Conservation (phyloP, 192 early-diverging fungal genomes). For the Coemansia sp. region DNA sequence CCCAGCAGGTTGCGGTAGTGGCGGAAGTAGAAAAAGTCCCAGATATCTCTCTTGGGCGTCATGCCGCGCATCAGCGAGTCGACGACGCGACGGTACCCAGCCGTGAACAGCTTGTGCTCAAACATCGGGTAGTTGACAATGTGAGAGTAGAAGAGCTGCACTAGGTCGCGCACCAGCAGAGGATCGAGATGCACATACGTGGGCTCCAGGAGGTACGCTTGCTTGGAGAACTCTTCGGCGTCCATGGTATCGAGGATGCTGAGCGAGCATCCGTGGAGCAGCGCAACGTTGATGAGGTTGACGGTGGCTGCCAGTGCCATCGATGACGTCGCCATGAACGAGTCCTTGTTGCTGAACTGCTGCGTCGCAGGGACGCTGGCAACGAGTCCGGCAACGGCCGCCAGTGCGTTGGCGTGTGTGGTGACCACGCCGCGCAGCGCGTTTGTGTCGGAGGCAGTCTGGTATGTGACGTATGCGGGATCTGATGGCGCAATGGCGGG, state of each 20-base stretch:
- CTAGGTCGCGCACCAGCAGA: slow-evolving; percentile 31
- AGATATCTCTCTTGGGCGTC: slow-evolving; percentile 29
- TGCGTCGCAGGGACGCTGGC: slow-evolving; percentile 28
- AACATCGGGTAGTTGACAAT: slow-evolving; percentile 41
- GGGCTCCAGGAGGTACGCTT: slow-evolving; percentile 36
- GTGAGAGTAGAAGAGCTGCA: slow-evolving; percentile 46
- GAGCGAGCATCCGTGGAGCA: slow-evolving; percentile 34
- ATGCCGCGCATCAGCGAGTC: slow-evolving; percentile 47
- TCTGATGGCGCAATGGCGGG: slow-evolving; percentile 19
- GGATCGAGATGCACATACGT: slow-evolving; percentile 38
- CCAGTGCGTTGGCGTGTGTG: slow-evolving; percentile 44
- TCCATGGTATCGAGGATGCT: slow-evolving; percentile 39
- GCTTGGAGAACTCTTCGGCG: slow-evolving; percentile 32
- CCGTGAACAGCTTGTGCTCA: slow-evolving; percentile 38
- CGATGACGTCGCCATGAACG: slow-evolving; percentile 34
- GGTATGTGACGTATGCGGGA: slow-evolving; percentile 43
- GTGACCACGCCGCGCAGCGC: slow-evolving; percentile 31
- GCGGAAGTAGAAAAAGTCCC: slow-evolving; percentile 53
- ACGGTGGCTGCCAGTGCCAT: slow-evolving; percentile 34
- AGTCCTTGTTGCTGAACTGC: slow-evolving; percentile 26
- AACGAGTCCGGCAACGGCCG: slow-evolving; percentile 29
- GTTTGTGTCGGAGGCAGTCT: background rate
- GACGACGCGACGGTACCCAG: slow-evolving; percentile 28
- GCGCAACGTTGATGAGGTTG: slow-evolving; percentile 35
- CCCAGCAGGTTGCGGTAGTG: slow-evolving; percentile 55